Evolutionary conservation across 352 stramenopile species (phyloP), one percentile per base, ranked within the genome.

Genomic region (Globisporangium echinulatum): DNA sequence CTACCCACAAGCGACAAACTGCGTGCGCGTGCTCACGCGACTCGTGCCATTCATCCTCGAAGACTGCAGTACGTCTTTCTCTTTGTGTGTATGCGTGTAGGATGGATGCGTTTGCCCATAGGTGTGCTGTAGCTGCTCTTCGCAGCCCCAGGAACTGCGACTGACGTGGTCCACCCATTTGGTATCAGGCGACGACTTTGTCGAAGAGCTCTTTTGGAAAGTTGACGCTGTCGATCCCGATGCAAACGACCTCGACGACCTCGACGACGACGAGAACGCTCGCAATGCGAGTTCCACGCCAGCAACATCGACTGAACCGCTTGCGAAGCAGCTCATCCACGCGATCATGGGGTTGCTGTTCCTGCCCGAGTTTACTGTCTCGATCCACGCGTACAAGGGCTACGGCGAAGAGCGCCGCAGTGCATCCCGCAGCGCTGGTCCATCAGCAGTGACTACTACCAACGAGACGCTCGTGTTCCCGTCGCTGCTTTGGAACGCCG

Each of bases 341-440:
- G 84, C 83, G 17, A 93, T 90, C 58, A 92, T 95, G 82, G 84
- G 84, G 5, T 62, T 95, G 36, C 70, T 95, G 19, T 95, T 95
- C 62, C 55, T 95, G 1, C 85, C 85, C 2, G 85, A 95, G 66
- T 93, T 92, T 55, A 95, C 85, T 6, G 73, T 95, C 46, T 94
- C 82, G 1, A 90, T 89, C 68, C 78, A 89, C 54, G 82, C 77
- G 14, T 91, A 91, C 66, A 92, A 92, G 55, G 83, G 80, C 9
- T 92, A 82, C 50, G 81, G 80, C 17, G 79, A 92, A 52, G 83
- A 92, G 64, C 68, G 81, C 39, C 75, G 82, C 17, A 91, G 81
- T 56, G 77, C 77, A 4, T 75, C 75, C 54, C 74, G 80, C 33
- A 88, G 71, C 43, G n/a, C 46, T 3, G 17, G 46, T 13, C 15